Percentiles rank a stretch among this genome's conserved stretches.
phyloP scores from a whole-genome alignment of 2,329 filamentous ascomycete species.

The Ophiocordyceps camponoti-saundersi region DNA sequence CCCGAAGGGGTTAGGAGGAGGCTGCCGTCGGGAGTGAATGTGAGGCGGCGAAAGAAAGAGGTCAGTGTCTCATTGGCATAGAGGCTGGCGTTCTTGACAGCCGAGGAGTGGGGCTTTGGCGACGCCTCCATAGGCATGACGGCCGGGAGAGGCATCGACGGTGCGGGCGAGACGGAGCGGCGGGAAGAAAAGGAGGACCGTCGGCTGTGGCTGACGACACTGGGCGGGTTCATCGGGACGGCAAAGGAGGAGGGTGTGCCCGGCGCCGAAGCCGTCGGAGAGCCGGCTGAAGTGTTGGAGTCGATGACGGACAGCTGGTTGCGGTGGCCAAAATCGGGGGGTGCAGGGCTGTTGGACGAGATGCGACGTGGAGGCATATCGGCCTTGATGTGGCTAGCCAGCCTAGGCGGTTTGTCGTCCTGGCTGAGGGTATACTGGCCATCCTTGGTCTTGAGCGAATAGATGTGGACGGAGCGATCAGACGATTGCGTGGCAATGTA shows the following conservation, averaged over 20 bases:
- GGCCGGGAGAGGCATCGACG: conserved; percentile 82
- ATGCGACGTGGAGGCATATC: conserved; percentile 85
- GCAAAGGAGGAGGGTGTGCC: conserved; percentile 83
- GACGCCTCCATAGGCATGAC: conserved; percentile 90
- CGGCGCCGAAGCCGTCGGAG: conserved; percentile 77
- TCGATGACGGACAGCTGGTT: conserved; percentile 40
- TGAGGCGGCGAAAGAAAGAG: conserved; percentile 86
- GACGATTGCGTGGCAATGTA: conserved; percentile 97
- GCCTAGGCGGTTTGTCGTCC: conserved; percentile 54
- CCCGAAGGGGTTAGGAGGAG: conserved; percentile 86
- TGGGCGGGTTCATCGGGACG: conserved; percentile 89
- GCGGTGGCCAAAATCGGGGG: conserved; percentile 59
- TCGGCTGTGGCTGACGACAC: conserved; percentile 74
- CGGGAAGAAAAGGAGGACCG: conserved; percentile 86
- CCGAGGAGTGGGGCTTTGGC: conserved; percentile 52
- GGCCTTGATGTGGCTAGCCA: conserved; percentile 64
- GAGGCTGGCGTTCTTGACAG: conserved; percentile 68
- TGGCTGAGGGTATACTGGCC: conserved; percentile 71
- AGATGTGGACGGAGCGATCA: conserved; percentile 94
- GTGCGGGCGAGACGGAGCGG: conserved; percentile 81
- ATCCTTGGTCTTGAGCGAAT: conserved; percentile 89
- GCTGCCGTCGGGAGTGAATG: conserved; percentile 90
- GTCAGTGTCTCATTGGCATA: conserved; percentile 96
- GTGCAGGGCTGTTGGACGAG: conserved; percentile 81
- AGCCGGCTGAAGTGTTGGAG: conserved; percentile 46